Evolutionary conservation across 2,329 filamentous ascomycete species (phyloP).

Genomic region (Cercospora berteroae): DNA sequence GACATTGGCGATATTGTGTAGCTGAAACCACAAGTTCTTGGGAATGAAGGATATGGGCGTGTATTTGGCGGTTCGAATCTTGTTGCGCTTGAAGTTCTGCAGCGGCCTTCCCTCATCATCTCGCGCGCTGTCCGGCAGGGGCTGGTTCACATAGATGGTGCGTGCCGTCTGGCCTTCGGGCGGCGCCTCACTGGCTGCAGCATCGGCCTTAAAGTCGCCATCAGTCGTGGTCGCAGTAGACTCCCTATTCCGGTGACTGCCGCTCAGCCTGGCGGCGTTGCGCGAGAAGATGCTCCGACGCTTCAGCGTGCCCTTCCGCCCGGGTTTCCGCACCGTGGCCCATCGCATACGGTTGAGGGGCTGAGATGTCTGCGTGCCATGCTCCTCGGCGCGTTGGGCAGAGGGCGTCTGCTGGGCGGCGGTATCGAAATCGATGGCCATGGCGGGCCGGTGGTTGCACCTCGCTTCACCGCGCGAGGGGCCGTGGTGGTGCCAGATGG

Average conservation of each 20-base stretch:
- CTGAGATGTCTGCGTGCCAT: slow-evolving; percentile 42
- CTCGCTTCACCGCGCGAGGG: slow-evolving; percentile 14
- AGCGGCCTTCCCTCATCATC: slow-evolving; percentile 78
- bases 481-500: slow-evolving; percentile 6
- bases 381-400: slow-evolving; percentile 45
- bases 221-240: slow-evolving; percentile 37
- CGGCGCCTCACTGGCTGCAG: slow-evolving; percentile 26
- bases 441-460: slow-evolving; percentile 11
- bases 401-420: slow-evolving; percentile 17
- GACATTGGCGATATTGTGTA: slow-evolving; percentile 97
- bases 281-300: slow-evolving; percentile 78
- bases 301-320: slow-evolving; percentile 73
- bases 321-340: slow-evolving; percentile 86
- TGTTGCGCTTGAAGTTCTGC: slow-evolving; percentile 78
- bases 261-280: slow-evolving; percentile 32
- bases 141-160: slow-evolving; percentile 80
- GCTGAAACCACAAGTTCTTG: slow-evolving; percentile 96
- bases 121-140: slow-evolving; percentile 69
- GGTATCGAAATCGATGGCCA: slow-evolving; percentile 24
- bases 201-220: slow-evolving; percentile 35
- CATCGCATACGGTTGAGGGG: slow-evolving; percentile 75
- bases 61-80: slow-evolving; percentile 97
- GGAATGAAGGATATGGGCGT: slow-evolving; percentile 92
- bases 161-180: slow-evolving; percentile 47
- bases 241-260: slow-evolving; percentile 42